phyloP scores from a whole-genome alignment of 2,329 filamentous ascomycete genomes.

The Claviceps capensis region DNA sequence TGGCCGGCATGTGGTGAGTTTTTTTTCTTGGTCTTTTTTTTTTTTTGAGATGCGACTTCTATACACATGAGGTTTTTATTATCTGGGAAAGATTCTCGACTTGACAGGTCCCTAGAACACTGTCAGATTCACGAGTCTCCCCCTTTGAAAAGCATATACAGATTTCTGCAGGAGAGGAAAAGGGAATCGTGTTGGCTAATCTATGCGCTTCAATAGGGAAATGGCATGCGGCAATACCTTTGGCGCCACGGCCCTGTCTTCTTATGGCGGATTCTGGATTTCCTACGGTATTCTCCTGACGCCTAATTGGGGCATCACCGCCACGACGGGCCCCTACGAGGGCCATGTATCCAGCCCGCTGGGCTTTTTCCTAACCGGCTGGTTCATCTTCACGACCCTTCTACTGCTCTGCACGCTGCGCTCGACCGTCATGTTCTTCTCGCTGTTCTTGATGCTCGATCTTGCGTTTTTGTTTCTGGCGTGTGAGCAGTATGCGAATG shows the following conservation, averaged over 20 bases:
- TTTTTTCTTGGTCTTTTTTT: too few species aligned
- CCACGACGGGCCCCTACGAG: constrained; percentile 30
- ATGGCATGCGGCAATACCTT: constrained; percentile 83
- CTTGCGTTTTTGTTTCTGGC: constrained; percentile 61
- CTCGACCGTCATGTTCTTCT: constrained; percentile 66
- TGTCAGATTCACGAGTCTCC: too few species aligned
- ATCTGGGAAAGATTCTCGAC: too few species aligned
- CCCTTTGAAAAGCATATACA: too few species aligned
- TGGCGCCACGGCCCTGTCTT: constrained; percentile 67
- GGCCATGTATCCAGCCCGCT: constrained; percentile 40
- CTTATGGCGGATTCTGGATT: constrained; percentile 78
- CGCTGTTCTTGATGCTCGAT: constrained; percentile 65
- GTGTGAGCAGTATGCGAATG: constrained; percentile 42
- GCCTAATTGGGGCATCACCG: constrained; percentile 48
- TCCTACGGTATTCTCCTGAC: constrained; percentile 59
- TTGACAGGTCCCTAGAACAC: too few species aligned
- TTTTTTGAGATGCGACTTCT: too few species aligned
- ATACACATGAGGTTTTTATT: too few species aligned
- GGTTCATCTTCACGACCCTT: constrained; percentile 76
- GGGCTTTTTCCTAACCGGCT: constrained; percentile 63
- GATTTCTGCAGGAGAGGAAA: too few species aligned
- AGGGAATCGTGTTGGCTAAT: background rate
- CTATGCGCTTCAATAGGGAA: constrained; percentile 35
- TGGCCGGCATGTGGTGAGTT: constrained; percentile 76
- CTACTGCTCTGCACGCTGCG: constrained; percentile 60